phyloP scores from a whole-genome alignment of 805 yeast species.

The Saccharomycopsis guyanensis region DNA sequence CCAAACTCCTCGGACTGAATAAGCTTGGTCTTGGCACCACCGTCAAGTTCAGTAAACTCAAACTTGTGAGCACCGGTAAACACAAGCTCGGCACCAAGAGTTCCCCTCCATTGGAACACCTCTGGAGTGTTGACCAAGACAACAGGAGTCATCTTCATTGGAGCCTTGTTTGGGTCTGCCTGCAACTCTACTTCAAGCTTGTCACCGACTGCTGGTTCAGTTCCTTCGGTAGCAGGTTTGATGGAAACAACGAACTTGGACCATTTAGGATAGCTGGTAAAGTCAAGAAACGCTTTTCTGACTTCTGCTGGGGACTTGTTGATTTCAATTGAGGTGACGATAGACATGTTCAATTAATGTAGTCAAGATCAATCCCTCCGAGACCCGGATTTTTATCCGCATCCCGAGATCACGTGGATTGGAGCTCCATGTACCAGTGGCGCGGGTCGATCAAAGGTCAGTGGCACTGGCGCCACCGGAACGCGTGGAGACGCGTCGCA shows the following conservation, averaged over 20 bases:
- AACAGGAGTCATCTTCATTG: conserved; percentile 2
- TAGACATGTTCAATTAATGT: not conserved
- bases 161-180: not conserved
- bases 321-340: conserved; percentile 1
- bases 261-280: not conserved
- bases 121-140: not conserved
- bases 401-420: too few species aligned
- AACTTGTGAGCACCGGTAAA: conserved; percentile 3
- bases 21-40: conserved; percentile 2
- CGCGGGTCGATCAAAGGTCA: too few species aligned
- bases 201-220: not conserved
- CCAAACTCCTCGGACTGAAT: conserved; percentile 6
- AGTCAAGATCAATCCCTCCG: too few species aligned
- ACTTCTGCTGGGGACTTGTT: conserved; percentile 2
- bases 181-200: not conserved
- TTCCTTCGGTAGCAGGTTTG: not conserved
- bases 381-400: too few species aligned
- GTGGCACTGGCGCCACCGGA: too few species aligned
- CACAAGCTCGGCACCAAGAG: not conserved
- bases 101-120: conserved; percentile 3
- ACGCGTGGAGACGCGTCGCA: too few species aligned
- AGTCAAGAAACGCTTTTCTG: conserved; percentile 2
- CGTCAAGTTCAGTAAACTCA: conserved; percentile 2
- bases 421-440: too few species aligned
- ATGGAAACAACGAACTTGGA: conserved; percentile 1